Evolutionary conservation across 441 rosid species (phyloP).

Genomic region (Flueggea neowawraea): DNA sequence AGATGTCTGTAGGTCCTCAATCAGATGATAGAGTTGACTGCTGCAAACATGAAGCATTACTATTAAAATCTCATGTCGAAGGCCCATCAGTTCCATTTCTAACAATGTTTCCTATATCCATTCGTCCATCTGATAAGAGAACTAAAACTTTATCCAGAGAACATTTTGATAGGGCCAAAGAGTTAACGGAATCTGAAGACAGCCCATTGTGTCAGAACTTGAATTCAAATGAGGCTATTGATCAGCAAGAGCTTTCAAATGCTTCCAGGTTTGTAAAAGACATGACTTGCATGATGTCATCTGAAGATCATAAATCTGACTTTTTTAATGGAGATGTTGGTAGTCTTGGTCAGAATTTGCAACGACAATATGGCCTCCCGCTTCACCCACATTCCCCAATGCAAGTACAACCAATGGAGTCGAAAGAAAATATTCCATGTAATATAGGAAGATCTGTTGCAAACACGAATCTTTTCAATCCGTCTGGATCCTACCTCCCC

Average conservation of each 20-base stretch:
- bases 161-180: conserved; percentile 45
- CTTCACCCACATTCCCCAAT: conserved; percentile 47
- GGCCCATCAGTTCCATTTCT: conserved; percentile 87
- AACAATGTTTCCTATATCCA: conserved; percentile 51
- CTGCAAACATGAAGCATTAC: conserved; percentile 40
- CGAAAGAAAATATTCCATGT: conserved; percentile 63
- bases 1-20: conserved; percentile 52
- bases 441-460: conserved; percentile 75
- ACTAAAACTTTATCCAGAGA: conserved; percentile 39
- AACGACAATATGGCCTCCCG: conserved; percentile 46
- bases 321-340: conserved; percentile 68
- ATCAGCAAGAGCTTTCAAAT: conserved; percentile 44
- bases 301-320: conserved; percentile 43
- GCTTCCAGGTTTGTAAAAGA: conserved; percentile 38
- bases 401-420: conserved; percentile 58
- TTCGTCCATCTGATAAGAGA: conserved; percentile 38
- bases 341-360: conserved; percentile 84
- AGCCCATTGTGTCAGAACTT: conserved; percentile 45
- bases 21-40: conserved; percentile 45
- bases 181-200: conserved; percentile 25
- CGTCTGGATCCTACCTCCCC: conserved; percentile 76
- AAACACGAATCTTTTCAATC: conserved; percentile 43
- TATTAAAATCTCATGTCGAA: conserved; percentile 49
- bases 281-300: conserved; percentile 36
- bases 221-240: conserved; percentile 41